phyloP scores from a whole-genome alignment of 2,329 filamentous ascomycete genomes.

The Botrytis galanthina region DNA sequence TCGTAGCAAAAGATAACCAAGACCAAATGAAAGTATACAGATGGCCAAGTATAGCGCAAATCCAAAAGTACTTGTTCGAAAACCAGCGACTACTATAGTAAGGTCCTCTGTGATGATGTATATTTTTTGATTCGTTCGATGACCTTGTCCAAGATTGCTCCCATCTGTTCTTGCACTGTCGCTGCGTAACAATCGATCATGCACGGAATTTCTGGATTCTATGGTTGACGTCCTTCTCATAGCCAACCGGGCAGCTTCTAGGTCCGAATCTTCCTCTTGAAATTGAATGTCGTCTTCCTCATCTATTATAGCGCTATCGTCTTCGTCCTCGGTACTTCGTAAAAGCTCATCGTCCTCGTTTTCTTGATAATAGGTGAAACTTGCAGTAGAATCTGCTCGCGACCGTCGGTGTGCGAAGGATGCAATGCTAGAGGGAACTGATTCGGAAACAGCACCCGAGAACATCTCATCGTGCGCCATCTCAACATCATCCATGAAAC shows the following conservation, averaged over 20 bases:
- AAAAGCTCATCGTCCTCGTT: slow-evolving; percentile 52
- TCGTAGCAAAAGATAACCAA: slow-evolving; percentile 80
- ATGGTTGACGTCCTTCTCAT: slow-evolving; percentile 63
- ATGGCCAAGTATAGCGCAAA: slow-evolving; percentile 66
- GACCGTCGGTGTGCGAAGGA: slow-evolving; percentile 82
- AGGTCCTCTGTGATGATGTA: slow-evolving; percentile 93
- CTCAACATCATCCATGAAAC: slow-evolving; percentile 92
- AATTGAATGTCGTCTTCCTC: slow-evolving; percentile 41
- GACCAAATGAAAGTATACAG: slow-evolving; percentile 69
- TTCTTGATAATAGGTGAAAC: slow-evolving; percentile 85
- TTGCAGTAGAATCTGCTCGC: slow-evolving; percentile 79
- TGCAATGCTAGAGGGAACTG: slow-evolving; percentile 90
- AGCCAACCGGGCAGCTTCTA: slow-evolving; percentile 39
- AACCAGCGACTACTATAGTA: slow-evolving; percentile 90
- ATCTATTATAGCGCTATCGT: slow-evolving; percentile 42
- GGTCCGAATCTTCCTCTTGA: slow-evolving; percentile 36
- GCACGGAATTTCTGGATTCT: slow-evolving; percentile 54
- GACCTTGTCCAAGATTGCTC: slow-evolving; percentile 58
- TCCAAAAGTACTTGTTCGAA: slow-evolving; percentile 72
- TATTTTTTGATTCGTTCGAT: slow-evolving; percentile 79
- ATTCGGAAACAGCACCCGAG: slow-evolving; percentile 90
- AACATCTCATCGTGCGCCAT: slow-evolving; percentile 98
- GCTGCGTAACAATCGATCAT: slow-evolving; percentile 65
- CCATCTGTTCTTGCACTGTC: slow-evolving; percentile 68
- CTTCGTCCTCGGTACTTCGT: slow-evolving; percentile 41